phyloP scores from a whole-genome alignment of 495 filamentous ascomycete genomes.

The Hypoxylon rickii region DNA sequence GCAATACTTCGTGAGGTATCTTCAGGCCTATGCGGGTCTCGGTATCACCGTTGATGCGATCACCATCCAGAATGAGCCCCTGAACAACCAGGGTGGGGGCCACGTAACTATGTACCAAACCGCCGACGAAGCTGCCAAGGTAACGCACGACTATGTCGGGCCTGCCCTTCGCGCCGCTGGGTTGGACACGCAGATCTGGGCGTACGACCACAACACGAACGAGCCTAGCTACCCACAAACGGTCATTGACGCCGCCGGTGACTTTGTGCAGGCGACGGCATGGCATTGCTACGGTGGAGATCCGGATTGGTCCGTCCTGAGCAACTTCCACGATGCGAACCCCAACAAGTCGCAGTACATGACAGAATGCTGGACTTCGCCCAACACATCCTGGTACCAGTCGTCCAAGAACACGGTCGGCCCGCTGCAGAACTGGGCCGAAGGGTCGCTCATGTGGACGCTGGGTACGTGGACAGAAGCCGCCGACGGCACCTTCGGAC shows the following conservation, averaged over 20 bases:
- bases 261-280: slow-evolving; percentile 54
- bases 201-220: slow-evolving; percentile 63
- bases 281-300: slow-evolving; percentile 61
- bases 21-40: slow-evolving; percentile 51
- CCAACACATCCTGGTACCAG: slow-evolving; percentile 52
- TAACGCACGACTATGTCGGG: slow-evolving; percentile 56
- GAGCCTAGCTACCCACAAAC: slow-evolving; percentile 52
- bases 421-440: slow-evolving; percentile 61
- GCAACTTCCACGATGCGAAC: slow-evolving; percentile 52
- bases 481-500: slow-evolving; percentile 54
- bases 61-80: slow-evolving; percentile 62
- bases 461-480: slow-evolving; percentile 61
- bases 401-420: slow-evolving; percentile 59
- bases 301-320: slow-evolving; percentile 56
- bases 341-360: slow-evolving; percentile 57
- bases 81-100: slow-evolving; percentile 57
- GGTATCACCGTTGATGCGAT: slow-evolving; percentile 58
- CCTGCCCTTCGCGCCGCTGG: slow-evolving; percentile 50
- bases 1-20: slow-evolving; percentile 62
- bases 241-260: slow-evolving; percentile 48
- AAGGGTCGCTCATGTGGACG: slow-evolving; percentile 58
- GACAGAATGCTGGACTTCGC: slow-evolving; percentile 62
- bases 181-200: slow-evolving; percentile 54
- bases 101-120: slow-evolving; percentile 59
- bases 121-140: slow-evolving; percentile 51